phyloP scores from a whole-genome alignment of 2,329 filamentous ascomycete species.

The Dothistroma septosporum region DNA sequence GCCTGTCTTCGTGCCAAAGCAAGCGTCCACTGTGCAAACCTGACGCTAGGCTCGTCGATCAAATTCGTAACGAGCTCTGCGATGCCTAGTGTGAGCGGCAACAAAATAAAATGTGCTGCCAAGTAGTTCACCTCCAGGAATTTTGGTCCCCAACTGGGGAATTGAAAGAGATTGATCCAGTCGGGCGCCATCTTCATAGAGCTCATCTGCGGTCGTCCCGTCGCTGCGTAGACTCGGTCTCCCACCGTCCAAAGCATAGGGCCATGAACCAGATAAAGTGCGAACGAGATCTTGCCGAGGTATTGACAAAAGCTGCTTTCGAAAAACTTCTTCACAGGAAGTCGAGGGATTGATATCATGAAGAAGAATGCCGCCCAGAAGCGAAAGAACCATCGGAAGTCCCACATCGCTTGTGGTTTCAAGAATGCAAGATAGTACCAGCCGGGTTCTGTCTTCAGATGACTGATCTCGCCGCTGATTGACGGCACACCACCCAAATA shows the following conservation, averaged over 20 bases:
- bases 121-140: too few species aligned
- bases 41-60: too few species aligned
- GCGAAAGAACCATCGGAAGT: slow-evolving; percentile 28
- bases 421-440: slow-evolving; percentile 53
- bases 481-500: slow-evolving; percentile 59
- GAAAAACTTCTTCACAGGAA: slow-evolving; percentile 57
- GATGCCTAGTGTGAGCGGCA: too few species aligned
- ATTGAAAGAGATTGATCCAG: too few species aligned
- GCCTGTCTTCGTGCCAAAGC: too few species aligned
- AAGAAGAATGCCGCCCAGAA: slow-evolving; percentile 51
- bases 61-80: too few species aligned
- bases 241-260: slow-evolving; percentile 56
- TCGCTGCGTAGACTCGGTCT: slow-evolving; percentile 32
- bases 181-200: too few species aligned
- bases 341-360: slow-evolving; percentile 50
- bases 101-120: too few species aligned
- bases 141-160: too few species aligned
- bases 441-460: slow-evolving; percentile 9
- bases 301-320: slow-evolving; percentile 58
- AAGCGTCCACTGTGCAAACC: too few species aligned
- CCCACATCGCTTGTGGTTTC: slow-evolving; percentile 28
- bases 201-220: too few species aligned
- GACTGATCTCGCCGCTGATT: slow-evolving; percentile 4
- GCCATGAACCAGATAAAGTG: slow-evolving; percentile 61
- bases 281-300: slow-evolving; percentile 58